These are phyloP conservation scores for Camellia oleifera DNA, from an alignment of 179 eudicot species.

Conservation along the genomic window DNA sequence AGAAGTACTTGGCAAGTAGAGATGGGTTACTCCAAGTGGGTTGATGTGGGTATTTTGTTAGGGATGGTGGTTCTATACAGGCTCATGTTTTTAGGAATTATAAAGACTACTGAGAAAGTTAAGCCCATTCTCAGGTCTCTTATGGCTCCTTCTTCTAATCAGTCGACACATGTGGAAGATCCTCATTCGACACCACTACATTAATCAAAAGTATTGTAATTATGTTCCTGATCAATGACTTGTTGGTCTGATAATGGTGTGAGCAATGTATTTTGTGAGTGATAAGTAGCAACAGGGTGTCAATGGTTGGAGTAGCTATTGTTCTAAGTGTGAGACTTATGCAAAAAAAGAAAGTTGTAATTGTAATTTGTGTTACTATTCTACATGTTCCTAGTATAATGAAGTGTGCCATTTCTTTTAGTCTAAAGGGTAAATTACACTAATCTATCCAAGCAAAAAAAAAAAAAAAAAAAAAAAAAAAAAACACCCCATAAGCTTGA, in stretches of 20 bases:
- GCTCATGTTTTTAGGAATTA: constrained; percentile 43
- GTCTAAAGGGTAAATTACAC: too few species aligned
- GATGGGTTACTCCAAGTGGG: constrained; percentile 72
- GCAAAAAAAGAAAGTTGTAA: too few species aligned
- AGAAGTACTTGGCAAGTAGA: constrained; percentile 50
- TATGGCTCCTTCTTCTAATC: not conserved
- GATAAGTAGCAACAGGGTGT: too few species aligned
- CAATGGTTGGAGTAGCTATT: too few species aligned
- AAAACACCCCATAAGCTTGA: too few species aligned
- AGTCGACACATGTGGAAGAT: not conserved
- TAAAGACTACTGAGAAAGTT: constrained; percentile 36
- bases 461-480: too few species aligned
- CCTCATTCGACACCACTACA: not conserved
- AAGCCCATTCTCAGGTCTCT: constrained; percentile 31
- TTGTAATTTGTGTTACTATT: too few species aligned
- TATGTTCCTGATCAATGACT: not conserved
- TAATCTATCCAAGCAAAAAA: too few species aligned
- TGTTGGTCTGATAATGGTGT: not conserved
- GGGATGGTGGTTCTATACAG: constrained; percentile 59
- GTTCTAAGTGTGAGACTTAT: too few species aligned
- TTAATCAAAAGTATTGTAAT: not conserved
- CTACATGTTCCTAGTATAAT: too few species aligned
- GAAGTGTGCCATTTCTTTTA: too few species aligned
- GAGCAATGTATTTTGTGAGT: too few species aligned
- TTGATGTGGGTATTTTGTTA: constrained; percentile 44